A percentile compares a stretch with the other conserved stretches of the same genome.
Evolutionary conservation across 495 filamentous ascomycete species (phyloP).

Genomic region (Platismatia glauca): DNA sequence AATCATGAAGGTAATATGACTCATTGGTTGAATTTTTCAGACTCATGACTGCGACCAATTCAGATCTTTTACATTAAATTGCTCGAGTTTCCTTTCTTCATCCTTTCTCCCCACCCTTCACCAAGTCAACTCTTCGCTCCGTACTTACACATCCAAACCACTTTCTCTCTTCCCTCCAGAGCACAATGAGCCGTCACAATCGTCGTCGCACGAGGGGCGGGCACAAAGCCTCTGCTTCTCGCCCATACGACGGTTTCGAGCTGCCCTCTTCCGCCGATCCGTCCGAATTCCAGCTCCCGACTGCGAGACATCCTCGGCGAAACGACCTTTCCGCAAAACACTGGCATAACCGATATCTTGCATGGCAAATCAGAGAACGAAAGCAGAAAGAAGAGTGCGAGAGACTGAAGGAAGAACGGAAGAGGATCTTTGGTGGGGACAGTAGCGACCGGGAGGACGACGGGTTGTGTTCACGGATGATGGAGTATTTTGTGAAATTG

Average conservation of each 20-base stretch:
- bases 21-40: neutral
- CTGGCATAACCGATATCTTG: constrained; percentile 22
- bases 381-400: constrained; percentile 20
- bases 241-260: constrained; percentile 5
- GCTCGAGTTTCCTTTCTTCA: neutral
- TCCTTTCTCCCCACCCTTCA: neutral
- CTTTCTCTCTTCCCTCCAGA: neutral
- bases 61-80: neutral
- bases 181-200: constrained; percentile 23
- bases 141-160: neutral
- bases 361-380: constrained; percentile 16
- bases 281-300: neutral
- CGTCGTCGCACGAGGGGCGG: constrained; percentile 18
- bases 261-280: neutral
- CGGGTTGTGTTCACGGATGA: constrained; percentile 20
- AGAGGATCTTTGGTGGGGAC: constrained; percentile 24
- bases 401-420: constrained; percentile 16
- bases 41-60: neutral
- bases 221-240: constrained; percentile 1
- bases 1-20: neutral
- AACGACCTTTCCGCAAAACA: constrained; percentile 16
- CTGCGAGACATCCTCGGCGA: neutral
- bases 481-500: constrained; percentile 22
- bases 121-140: neutral
- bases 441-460: constrained; percentile 16